A percentile compares a stretch with the other conserved stretches of the same genome.
These are phyloP conservation scores for Cardamine resedifolia DNA, from an alignment of 345 rosid species.

Conservation along the genomic window DNA sequence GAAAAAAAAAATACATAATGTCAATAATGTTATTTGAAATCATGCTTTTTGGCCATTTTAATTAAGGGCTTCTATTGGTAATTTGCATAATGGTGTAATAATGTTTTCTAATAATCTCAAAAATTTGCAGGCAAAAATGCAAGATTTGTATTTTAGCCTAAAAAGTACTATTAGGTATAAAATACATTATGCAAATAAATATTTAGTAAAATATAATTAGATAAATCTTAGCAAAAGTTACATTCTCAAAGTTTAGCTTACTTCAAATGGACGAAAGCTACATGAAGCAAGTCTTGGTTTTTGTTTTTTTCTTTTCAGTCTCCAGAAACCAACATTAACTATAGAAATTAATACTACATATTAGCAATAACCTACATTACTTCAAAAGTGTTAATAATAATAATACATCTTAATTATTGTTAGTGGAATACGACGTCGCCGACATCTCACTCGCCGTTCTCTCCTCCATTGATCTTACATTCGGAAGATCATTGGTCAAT, in stretches of 20 bases:
- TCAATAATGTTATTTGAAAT: not conserved
- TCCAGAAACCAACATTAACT: constrained; percentile 15
- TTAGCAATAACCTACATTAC: constrained; percentile 18
- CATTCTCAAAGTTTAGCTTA: not conserved
- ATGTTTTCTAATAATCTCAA: too few relatives aligned
- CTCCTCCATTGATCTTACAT: constrained; percentile 25
- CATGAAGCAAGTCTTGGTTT: constrained; percentile 17
- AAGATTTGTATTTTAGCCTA: too few relatives aligned
- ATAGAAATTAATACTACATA: constrained; percentile 10
- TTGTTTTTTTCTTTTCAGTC: not conserved
- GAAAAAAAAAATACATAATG: not conserved
- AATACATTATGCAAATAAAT: too few relatives aligned
- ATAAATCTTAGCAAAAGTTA: not conserved
- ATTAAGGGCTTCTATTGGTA: too few relatives aligned
- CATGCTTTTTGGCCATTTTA: not conserved
- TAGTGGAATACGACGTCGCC: constrained; percentile 28
- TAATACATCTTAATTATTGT: constrained; percentile 7
- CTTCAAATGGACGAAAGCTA: not conserved
- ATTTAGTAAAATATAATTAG: not conserved
- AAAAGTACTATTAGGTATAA: too few relatives aligned
- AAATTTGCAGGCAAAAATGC: too few relatives aligned
- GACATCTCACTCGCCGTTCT: constrained; percentile 29
- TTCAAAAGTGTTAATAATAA: constrained; percentile 17
- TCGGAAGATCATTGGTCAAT: constrained; percentile 16
- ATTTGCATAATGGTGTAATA: too few relatives aligned